A percentile compares a stretch with the other conserved stretches of the same genome.
Evolutionary conservation across 306 rosid species (phyloP).

Genomic region (Castanospermum australe): DNA sequence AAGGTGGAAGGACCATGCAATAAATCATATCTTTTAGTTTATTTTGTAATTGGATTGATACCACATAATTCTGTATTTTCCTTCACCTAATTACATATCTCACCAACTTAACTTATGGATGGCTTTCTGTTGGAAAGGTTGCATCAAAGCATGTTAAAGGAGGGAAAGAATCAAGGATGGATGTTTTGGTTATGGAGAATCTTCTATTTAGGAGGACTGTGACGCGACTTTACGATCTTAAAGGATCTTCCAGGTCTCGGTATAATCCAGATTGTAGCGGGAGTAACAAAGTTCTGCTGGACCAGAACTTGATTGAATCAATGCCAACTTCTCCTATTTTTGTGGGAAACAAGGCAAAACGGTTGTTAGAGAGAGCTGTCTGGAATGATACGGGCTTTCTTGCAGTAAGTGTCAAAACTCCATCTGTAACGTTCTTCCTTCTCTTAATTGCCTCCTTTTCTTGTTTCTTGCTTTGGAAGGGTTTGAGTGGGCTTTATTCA

Average conservation of each 20-base stretch:
- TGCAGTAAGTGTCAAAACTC: constrained; percentile 65
- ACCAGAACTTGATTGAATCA: constrained; percentile 94
- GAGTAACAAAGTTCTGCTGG: constrained; percentile 83
- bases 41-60: neutral
- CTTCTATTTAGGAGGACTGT: constrained; percentile 78
- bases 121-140: constrained; percentile 60
- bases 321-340: constrained; percentile 99
- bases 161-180: constrained; percentile 79
- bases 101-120: constrained; percentile 35
- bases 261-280: constrained; percentile 83
- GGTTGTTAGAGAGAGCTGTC: constrained; percentile 88
- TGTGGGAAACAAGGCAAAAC: constrained; percentile 89
- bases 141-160: constrained; percentile 82
- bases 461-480: neutral
- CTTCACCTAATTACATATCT: neutral
- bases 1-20: neutral
- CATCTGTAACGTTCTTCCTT: neutral
- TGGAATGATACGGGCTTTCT: constrained; percentile 98
- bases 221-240: constrained; percentile 86
- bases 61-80: neutral
- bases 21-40: neutral
- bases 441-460: neutral
- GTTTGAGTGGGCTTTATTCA: neutral
- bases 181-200: constrained; percentile 97
- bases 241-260: constrained; percentile 90